Percentiles rank a stretch among this genome's conserved stretches.
phyloP scores from a whole-genome alignment of 352 stramenopile species.

The Aphanomyces astaci region DNA sequence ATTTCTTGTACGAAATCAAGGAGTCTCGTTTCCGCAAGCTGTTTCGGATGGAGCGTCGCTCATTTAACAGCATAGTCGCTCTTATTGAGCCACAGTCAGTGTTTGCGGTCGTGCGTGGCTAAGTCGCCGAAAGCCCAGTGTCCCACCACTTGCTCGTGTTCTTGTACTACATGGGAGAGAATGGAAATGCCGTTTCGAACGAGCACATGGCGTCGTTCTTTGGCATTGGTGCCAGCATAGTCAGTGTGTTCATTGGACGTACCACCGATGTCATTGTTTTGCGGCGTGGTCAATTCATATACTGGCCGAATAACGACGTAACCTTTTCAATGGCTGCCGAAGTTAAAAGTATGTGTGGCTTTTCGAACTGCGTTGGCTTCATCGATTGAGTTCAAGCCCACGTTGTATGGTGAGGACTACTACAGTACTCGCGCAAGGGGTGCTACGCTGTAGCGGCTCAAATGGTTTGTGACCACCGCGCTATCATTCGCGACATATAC shows the following conservation, averaged over 20 bases:
- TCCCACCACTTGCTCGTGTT: not conserved
- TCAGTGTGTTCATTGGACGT: not conserved
- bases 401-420: not conserved
- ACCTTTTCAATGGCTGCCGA: not conserved
- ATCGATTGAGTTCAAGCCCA: not conserved
- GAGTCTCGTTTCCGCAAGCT: not conserved
- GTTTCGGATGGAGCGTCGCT: not conserved
- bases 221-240: not conserved
- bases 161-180: not conserved
- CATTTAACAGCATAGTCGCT: not conserved
- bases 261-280: not conserved
- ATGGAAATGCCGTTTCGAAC: slow-evolving; percentile 2
- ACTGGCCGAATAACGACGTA: not conserved
- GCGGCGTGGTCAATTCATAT: not conserved
- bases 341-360: not conserved
- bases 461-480: not conserved
- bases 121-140: not conserved
- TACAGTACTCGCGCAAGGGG: not conserved
- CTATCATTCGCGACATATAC: not conserved
- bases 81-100: not conserved
- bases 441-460: too few relatives aligned
- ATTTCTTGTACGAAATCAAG: not conserved
- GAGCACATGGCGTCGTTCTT: not conserved
- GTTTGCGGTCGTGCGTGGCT: not conserved
- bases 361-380: not conserved